A percentile compares a stretch with the other conserved stretches of the same genome.
Conservation (phyloP, 2,329 filamentous ascomycete species). For the Arthrinium puccinioides region DNA sequence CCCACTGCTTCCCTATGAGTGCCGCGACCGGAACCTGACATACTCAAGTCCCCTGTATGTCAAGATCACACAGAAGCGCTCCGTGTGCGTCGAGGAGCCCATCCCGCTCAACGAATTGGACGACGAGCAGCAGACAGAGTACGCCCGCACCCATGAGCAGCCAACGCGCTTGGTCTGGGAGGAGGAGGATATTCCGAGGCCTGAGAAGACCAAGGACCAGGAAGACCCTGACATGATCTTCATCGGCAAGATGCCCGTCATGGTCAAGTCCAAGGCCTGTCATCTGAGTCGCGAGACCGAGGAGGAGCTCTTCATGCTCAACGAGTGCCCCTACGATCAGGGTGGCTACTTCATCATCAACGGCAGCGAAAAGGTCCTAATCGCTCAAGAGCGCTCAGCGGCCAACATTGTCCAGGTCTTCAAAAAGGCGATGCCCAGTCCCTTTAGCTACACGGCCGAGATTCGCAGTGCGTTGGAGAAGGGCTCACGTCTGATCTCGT, state of each 20-base stretch:
- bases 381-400: conserved; percentile 93
- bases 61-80: conserved; percentile 77
- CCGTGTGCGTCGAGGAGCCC: conserved; percentile 71
- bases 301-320: conserved; percentile 80
- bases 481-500: conserved; percentile 89
- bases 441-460: conserved; percentile 88
- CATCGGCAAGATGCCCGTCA: conserved; percentile 92
- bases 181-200: conserved; percentile 45
- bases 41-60: conserved; percentile 91
- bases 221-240: conserved; percentile 69
- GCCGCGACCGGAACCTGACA: conserved; percentile 88
- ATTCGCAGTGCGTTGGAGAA: conserved; percentile 96
- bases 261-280: conserved; percentile 96
- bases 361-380: conserved; percentile 95
- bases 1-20: conserved; percentile 87
- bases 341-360: conserved; percentile 99
- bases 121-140: conserved; percentile 50
- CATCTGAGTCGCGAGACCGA: conserved; percentile 79
- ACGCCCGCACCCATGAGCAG: conserved; percentile 45
- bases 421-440: conserved; percentile 90
- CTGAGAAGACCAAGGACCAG: conserved; percentile 46
- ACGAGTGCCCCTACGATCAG: conserved; percentile 97
- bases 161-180: conserved; percentile 56
- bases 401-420: conserved; percentile 99
- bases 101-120: conserved; percentile 63